Conservation (phyloP, 257 asterid genomes). For the Solanum commersonii region DNA sequence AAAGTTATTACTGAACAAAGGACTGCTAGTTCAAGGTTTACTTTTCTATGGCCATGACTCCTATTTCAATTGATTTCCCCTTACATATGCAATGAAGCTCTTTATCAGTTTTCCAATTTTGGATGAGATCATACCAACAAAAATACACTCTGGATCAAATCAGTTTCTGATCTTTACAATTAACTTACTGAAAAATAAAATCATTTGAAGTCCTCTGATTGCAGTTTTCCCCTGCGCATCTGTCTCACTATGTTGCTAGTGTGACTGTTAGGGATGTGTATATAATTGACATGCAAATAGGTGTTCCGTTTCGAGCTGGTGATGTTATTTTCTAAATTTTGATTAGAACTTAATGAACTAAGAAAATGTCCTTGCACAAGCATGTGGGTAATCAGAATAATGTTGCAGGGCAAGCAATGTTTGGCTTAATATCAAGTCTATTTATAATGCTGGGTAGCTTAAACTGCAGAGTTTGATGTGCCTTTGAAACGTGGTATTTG, state of each 20-base stretch:
- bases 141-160: not conserved
- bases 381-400: not conserved
- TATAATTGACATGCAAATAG: not conserved
- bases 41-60: slow-evolving; percentile 8
- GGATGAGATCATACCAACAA: not conserved
- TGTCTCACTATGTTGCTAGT: not conserved
- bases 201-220: not conserved
- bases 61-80: slow-evolving; percentile 1
- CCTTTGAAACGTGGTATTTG: not conserved
- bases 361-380: not conserved
- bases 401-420: not conserved
- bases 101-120: not conserved
- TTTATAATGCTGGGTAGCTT: not conserved
- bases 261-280: not conserved
- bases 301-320: not conserved
- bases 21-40: slow-evolving; percentile 96
- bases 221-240: not conserved
- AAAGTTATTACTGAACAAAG: slow-evolving; percentile 78
- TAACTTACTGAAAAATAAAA: not conserved
- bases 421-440: not conserved
- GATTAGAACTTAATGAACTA: not conserved
- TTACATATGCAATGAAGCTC: not conserved
- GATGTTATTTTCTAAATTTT: not conserved
- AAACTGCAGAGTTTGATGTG: not conserved
- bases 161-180: not conserved